Evolutionary conservation across 345 rosid genomes (phyloP), one percentile per base, ranked within the genome.

Genomic region (Tarenaya hassleriana): DNA sequence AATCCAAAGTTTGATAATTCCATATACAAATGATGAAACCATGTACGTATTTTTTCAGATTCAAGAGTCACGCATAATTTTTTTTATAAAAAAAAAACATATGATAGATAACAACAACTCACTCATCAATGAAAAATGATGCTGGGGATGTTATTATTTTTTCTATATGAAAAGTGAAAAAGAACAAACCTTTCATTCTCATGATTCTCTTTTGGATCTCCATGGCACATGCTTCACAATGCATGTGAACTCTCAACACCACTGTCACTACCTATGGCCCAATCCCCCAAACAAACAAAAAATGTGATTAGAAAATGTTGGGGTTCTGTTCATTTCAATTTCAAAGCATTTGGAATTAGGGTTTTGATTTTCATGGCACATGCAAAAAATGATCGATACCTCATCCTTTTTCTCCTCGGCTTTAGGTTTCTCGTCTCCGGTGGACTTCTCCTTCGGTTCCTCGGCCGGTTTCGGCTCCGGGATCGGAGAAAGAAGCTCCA

Each of bases 181-280:
- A 54, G 35, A 42, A 55, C 66, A 27, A 35, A 75, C 98, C 98
- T 77, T 91, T 77, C 90, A 91, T 87, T 67, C 77, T 75, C 55
- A 51, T 78, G 67, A 88, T 88, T 71, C 90, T 78, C 77, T 87
- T 91, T 84, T 88, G 79, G 71, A 84, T 82, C 63, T 49, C 84
- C 70, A 70, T 77, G 16, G 96, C 80, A 71, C 98, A 91, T 45
- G 88, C 96, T 42, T 91, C 98, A 55, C 98, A 91, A 61, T 91
- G 96, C 98, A 91, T 91, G 80, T 75, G 79, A 31, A 84, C 90
- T 58, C 67, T 73, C 10, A 91, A 66, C 56, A 88, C 83, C 66
- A 84, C 88, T n/a, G 61, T 70, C 52, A 82, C 69, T 60, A 70
- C 82, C 54, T 64, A 52, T 50, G 42, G 64, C 83, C 29, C 69